phyloP scores from a whole-genome alignment of 2,329 filamentous ascomycete species.

The Trichoderma asperellum region DNA sequence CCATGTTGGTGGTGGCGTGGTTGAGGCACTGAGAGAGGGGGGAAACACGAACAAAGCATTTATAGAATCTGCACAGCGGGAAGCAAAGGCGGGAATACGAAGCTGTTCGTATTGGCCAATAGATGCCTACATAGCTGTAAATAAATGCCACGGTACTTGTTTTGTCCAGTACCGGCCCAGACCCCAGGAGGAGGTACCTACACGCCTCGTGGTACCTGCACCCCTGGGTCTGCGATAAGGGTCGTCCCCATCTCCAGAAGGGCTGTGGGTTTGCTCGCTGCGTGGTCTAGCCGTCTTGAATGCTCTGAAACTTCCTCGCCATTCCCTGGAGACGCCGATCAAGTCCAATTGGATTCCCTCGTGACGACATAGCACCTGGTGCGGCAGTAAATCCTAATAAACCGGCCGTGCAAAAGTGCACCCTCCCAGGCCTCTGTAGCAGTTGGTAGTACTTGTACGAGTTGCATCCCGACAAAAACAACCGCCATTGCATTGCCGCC shows the following conservation, averaged over 20 bases:
- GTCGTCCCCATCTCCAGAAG: slow-evolving; percentile 16
- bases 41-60: background rate
- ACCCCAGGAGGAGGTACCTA: background rate
- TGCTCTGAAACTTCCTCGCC: slow-evolving; percentile 30
- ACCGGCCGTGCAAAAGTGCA: background rate
- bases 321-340: slow-evolving; percentile 32
- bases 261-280: slow-evolving; percentile 19
- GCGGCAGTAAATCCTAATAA: slow-evolving; percentile 27
- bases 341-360: slow-evolving; percentile 25
- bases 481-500: slow-evolving; percentile 20
- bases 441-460: slow-evolving; percentile 1
- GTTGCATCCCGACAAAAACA: background rate
- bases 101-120: background rate
- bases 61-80: background rate
- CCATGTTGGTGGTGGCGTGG: background rate
- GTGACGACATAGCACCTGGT: slow-evolving; percentile 29
- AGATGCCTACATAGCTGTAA: background rate
- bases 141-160: background rate
- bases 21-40: background rate
- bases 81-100: background rate
- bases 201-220: slow-evolving; percentile 1
- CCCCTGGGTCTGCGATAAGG: slow-evolving; percentile 27
- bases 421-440: background rate
- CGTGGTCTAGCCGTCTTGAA: slow-evolving; percentile 25
- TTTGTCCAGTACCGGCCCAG: background rate